Evolutionary conservation across 768 basidiomycete species (phyloP).

Genomic region (Fomitopsis serialis): DNA sequence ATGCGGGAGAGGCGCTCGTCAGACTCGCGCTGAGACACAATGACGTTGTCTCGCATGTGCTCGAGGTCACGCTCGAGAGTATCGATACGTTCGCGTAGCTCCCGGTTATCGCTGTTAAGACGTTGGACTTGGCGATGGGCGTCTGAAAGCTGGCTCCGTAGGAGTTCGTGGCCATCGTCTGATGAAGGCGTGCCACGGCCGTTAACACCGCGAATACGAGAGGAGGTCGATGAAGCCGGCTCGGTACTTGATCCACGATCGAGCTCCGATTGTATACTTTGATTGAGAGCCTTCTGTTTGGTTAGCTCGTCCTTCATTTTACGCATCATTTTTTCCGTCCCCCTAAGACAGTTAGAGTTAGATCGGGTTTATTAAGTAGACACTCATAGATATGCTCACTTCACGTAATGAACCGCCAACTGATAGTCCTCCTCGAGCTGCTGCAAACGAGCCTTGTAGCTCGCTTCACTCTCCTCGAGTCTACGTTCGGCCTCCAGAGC

Average conservation of each 20-base stretch:
- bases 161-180: conserved; percentile 59
- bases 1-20: conserved; percentile 72
- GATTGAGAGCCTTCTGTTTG: conserved; percentile 82
- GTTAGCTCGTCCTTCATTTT: conserved; percentile 93
- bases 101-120: conserved; percentile 69
- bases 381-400: conserved; percentile 47
- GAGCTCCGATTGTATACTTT: conserved; percentile 78
- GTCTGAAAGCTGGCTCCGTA: conserved; percentile 71
- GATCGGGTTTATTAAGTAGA: conserved; percentile 8
- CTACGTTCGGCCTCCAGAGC: conserved; percentile 70
- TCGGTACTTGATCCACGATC: conserved; percentile 65
- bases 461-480: conserved; percentile 72
- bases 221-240: conserved; percentile 26
- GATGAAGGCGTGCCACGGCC: conserved; percentile 76
- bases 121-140: conserved; percentile 73
- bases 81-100: conserved; percentile 68
- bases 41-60: conserved; percentile 60
- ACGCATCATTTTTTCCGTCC: conserved; percentile 97
- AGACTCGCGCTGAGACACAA: conserved; percentile 70
- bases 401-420: conserved; percentile 95
- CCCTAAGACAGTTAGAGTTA: conserved; percentile 42
- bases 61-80: conserved; percentile 73
- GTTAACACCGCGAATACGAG: conserved; percentile 50
- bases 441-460: conserved; percentile 73
- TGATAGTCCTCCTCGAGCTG: conserved; percentile 96